Percentiles rank a stretch among this genome's conserved stretches.
phyloP scores from a whole-genome alignment of 805 yeast species.

The Wickerhamiella allomyrinae region DNA sequence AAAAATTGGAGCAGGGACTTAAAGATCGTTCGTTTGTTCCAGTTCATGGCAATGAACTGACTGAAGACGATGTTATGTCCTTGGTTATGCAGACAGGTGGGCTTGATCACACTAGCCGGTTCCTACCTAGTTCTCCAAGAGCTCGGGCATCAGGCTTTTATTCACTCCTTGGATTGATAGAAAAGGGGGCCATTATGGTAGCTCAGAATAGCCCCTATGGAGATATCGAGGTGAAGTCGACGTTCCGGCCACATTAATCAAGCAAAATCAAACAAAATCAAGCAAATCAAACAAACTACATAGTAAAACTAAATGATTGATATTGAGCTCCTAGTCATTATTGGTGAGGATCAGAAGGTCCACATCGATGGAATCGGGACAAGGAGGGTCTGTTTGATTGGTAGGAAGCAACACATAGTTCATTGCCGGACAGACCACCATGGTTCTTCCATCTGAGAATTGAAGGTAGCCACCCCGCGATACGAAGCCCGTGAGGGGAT shows the following conservation, averaged over 20 bases:
- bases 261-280: no score
- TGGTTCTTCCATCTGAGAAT: slow-evolving; percentile 6
- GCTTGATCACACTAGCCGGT: neutral
- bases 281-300: no score
- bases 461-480: slow-evolving; percentile 10
- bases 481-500: slow-evolving; percentile 15
- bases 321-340: neutral
- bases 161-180: neutral
- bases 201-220: no score
- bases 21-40: neutral
- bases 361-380: slow-evolving; percentile 16
- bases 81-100: neutral
- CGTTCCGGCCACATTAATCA: no score
- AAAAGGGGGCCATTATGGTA: no score
- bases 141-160: neutral
- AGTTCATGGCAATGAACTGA: neutral
- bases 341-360: slow-evolving; percentile 11
- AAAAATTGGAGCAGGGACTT: neutral
- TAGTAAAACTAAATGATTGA: neutral
- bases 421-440: slow-evolving; percentile 19
- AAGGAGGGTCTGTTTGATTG: slow-evolving; percentile 9
- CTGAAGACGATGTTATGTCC: neutral
- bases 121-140: neutral
- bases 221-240: no score
- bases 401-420: slow-evolving; percentile 15